A percentile compares a stretch with the other conserved stretches of the same genome.
Evolutionary conservation across 2,329 filamentous ascomycete species (phyloP).

Genomic region (Penicillium crustosum): DNA sequence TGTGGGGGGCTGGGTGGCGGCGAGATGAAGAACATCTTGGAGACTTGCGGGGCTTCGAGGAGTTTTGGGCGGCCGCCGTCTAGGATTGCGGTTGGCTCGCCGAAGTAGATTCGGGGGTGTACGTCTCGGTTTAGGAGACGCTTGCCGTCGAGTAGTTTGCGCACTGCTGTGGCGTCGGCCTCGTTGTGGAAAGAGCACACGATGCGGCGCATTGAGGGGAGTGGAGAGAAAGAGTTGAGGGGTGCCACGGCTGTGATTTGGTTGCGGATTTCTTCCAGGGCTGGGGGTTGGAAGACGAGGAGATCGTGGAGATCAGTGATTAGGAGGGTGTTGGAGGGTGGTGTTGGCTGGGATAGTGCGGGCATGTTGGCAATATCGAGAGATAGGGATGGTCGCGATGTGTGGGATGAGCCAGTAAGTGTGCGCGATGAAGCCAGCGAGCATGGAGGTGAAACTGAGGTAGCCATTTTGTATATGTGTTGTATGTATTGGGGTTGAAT

Average conservation of each 20-base stretch:
- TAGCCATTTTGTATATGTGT: constrained; percentile 24
- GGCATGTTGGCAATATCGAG: constrained; percentile 50
- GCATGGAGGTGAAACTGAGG: constrained; percentile 27
- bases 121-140: constrained; percentile 34
- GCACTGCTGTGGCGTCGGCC: constrained; percentile 45
- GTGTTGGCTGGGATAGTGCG: constrained; percentile 46
- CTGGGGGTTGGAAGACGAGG: constrained; percentile 47
- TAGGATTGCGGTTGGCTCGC: constrained; percentile 51
- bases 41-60: constrained; percentile 56
- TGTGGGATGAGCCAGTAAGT: constrained; percentile 20
- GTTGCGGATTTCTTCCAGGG: constrained; percentile 45
- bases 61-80: constrained; percentile 44
- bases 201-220: constrained; percentile 52
- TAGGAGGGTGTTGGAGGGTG: constrained; percentile 52
- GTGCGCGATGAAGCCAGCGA: background rate
- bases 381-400: constrained; percentile 41
- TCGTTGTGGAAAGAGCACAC: constrained; percentile 50
- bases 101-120: constrained; percentile 54
- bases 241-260: constrained; percentile 44
- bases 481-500: background rate
- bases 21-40: constrained; percentile 66
- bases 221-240: constrained; percentile 53
- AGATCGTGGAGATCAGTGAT: constrained; percentile 51
- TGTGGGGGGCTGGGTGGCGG: constrained; percentile 64
- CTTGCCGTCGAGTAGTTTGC: constrained; percentile 44